Percentiles rank a stretch among this genome's conserved stretches.
Conservation (phyloP, 148 eudicot species). For the Rhododendron griersonianum region DNA sequence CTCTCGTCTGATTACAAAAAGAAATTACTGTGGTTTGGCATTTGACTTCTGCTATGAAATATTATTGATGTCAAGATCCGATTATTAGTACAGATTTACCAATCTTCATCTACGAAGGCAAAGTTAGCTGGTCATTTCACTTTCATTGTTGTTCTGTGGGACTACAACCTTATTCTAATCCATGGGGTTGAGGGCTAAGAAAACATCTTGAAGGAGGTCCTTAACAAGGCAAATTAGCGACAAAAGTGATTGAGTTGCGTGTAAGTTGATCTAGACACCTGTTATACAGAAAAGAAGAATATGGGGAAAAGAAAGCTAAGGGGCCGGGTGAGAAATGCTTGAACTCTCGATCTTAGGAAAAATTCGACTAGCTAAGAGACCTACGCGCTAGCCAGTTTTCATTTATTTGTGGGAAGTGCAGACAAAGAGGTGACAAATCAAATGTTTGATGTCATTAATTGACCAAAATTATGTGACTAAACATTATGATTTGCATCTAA, state of each 20-base stretch:
- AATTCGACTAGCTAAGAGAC: constrained; percentile 23
- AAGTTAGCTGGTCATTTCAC: not conserved
- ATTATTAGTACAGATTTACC: not conserved
- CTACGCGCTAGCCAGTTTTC: constrained; percentile 5
- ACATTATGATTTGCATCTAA: not conserved
- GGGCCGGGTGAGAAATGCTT: constrained; percentile 18
- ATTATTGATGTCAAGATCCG: not conserved
- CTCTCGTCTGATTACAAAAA: not conserved
- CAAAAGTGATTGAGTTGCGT: not conserved
- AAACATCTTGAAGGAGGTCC: not conserved
- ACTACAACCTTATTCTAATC: not conserved
- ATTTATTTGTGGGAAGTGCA: not conserved
- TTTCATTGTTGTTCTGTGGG: not conserved
- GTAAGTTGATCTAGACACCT: not conserved
- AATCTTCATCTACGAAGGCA: not conserved
- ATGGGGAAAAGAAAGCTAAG: not conserved
- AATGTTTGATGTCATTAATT: too few relatives aligned
- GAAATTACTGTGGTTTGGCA: not conserved
- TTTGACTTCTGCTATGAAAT: not conserved
- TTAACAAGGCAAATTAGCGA: not conserved
- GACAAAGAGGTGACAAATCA: not conserved
- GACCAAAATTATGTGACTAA: too few relatives aligned
- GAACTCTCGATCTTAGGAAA: constrained; percentile 13
- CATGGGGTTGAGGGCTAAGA: not conserved
- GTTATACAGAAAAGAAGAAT: not conserved